Evolutionary conservation across 495 filamentous ascomycete species (phyloP).

Genomic region (Neurospora sublineolata): DNA sequence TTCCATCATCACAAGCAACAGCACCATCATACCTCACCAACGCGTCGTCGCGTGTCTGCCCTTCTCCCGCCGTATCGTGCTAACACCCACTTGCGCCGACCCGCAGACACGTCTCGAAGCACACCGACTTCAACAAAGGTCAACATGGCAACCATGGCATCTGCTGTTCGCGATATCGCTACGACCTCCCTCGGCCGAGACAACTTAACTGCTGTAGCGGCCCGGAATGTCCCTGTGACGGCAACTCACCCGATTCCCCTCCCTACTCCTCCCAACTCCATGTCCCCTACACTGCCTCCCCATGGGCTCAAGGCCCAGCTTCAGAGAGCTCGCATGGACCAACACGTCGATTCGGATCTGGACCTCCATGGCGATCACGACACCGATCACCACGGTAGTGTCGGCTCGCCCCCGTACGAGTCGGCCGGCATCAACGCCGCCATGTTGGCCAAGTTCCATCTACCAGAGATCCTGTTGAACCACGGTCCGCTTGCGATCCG

Average conservation of each 20-base stretch:
- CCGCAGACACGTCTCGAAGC: slow-evolving; percentile 38
- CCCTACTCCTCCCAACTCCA: slow-evolving; percentile 91
- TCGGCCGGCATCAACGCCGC: slow-evolving; percentile 73
- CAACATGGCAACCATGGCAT: slow-evolving; percentile 51
- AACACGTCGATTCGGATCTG: slow-evolving; percentile 73
- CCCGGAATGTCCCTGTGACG: slow-evolving; percentile 44
- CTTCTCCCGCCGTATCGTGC: neutral
- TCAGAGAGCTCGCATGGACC: slow-evolving; percentile 46
- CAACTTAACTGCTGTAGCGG: slow-evolving; percentile 51
- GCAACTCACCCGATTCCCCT: slow-evolving; percentile 55
- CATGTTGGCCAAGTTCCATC: slow-evolving; percentile 82
- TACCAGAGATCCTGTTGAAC: slow-evolving; percentile 78
- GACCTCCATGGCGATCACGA: slow-evolving; percentile 69
- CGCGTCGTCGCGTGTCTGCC: slow-evolving; percentile 15
- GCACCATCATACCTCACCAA: neutral
- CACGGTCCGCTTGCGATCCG: slow-evolving; percentile 90
- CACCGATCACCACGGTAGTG: slow-evolving; percentile 34
- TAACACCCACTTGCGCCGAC: slow-evolving; percentile 16
- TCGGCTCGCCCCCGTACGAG: slow-evolving; percentile 49
- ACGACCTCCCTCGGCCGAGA: slow-evolving; percentile 43
- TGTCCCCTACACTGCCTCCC: slow-evolving; percentile 79
- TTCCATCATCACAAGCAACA: slow-evolving; percentile 2
- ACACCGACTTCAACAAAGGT: slow-evolving; percentile 21
- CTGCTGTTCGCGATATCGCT: slow-evolving; percentile 61
- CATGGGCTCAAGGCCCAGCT: slow-evolving; percentile 58